Base-by-base conservation (phyloP, 306 rosid species). In the Vicia faba region DNA sequence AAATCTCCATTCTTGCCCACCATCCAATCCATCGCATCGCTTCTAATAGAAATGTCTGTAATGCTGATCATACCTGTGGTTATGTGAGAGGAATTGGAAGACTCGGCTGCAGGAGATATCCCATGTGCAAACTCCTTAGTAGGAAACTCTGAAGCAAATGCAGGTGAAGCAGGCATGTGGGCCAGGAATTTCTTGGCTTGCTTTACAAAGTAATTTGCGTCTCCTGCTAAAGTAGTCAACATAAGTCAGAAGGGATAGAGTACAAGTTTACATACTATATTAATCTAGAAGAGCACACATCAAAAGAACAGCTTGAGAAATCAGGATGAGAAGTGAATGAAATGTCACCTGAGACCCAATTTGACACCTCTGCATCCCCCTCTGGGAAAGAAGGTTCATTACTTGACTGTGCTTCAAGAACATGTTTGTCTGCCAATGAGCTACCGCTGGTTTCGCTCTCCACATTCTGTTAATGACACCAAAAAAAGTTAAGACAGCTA, bases 61-160 rank as follows among this genome's bases (percentile, higher is more conserved):
- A 93, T 83, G 81, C 83, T 91, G 76, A 93, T 82, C 93, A 93
- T 83, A 60, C 89, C 98, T 28, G 98, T 84, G 31, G 91, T 85
- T 68, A 86, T 70, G 64, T 76, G 96, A 80, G 72, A 78, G 1
- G 96, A 67, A 62, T 75, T 70, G 68, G 98, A 86, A 79, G 98
- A 73, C 73, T 84, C 84, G 20, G 87, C 84, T 4, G 64, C 83
- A 48, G 86, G 62, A 46, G 78, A 76, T 39, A 86, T 71, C 75
- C 72, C 69, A 19, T 64, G 82, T 33, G 82, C 85, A 51, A 83
- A 75, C 11, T 79, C 87, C 72, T 89, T 85, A 8, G 95, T 2
- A 18, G 98, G 88, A 56, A 84, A 78, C 80, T 89, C 93, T 14
- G 89, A 63, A 61, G 96, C 91, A 64, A 80, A 86, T 60, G 98